A percentile compares a stretch with the other conserved stretches of the same genome.
These are phyloP conservation scores for Pseudozyma tsukubaensis DNA, from an alignment of 1,284 basidiomycete species.

Conservation along the genomic window DNA sequence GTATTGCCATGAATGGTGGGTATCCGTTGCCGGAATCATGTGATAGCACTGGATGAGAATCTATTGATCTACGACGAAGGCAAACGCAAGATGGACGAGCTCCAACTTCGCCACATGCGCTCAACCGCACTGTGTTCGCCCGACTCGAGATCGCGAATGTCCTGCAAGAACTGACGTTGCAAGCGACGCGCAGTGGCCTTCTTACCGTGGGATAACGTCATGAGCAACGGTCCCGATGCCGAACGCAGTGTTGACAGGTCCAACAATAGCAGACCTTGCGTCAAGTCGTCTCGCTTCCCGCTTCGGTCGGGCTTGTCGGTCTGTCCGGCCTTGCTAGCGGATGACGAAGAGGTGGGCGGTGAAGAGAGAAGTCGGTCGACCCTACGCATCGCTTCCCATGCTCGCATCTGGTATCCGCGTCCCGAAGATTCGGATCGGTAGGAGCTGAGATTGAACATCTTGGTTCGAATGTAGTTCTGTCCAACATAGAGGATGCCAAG, in stretches of 20 bases:
- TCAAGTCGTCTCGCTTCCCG: constrained; percentile 57
- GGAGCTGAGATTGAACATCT: constrained; percentile 72
- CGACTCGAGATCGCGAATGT: constrained; percentile 85
- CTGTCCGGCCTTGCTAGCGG: no score
- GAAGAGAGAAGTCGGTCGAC: constrained; percentile 67
- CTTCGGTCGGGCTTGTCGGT: background rate
- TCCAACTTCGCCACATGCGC: constrained; percentile 91
- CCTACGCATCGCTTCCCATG: constrained; percentile 70
- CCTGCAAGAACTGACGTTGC: constrained; percentile 83
- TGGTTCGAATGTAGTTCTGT: constrained; percentile 72
- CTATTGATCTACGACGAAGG: constrained; percentile 10
- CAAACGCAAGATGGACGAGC: constrained; percentile 31
- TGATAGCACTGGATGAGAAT: background rate
- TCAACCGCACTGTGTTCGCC: constrained; percentile 73
- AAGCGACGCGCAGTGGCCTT: constrained; percentile 70
- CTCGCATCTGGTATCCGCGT: constrained; percentile 66
- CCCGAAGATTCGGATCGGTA: constrained; percentile 70
- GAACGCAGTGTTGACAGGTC: constrained; percentile 77
- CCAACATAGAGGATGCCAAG: constrained; percentile 80
- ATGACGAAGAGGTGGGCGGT: constrained; percentile 14
- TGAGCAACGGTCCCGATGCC: constrained; percentile 67
- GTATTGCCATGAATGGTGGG: no score
- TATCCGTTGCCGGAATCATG: background rate
- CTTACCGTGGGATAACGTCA: constrained; percentile 33
- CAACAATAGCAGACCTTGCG: constrained; percentile 79